Conservation (phyloP, 1,139 yeast species). For the Ashbya aceris region DNA sequence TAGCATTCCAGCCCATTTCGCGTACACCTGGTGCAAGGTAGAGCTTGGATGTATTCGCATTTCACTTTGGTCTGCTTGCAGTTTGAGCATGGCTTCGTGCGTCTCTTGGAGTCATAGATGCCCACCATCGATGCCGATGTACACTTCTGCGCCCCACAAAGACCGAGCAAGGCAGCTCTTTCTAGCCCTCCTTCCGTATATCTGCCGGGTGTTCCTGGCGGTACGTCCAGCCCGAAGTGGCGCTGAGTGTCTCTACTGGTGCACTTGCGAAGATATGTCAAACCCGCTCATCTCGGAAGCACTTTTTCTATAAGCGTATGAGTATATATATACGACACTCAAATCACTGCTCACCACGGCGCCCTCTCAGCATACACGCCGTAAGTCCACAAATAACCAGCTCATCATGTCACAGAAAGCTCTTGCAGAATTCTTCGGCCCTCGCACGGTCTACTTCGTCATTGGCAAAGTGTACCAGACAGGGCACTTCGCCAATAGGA, state of each 20-base stretch:
- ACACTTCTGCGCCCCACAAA: no score
- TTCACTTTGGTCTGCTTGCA: conserved; percentile 59
- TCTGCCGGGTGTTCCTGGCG: no score
- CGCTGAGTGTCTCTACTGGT: no score
- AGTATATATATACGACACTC: no score
- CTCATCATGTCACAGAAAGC: conserved; percentile 8
- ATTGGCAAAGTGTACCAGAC: conserved; percentile 14
- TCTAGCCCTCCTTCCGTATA: no score
- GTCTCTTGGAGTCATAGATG: conserved; percentile 13
- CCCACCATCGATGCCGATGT: neutral
- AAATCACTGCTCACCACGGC: no score
- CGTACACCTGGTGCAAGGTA: conserved; percentile 52
- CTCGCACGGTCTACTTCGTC: conserved; percentile 11
- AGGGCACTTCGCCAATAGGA: conserved; percentile 10
- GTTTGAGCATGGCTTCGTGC: conserved; percentile 49
- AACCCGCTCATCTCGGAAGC: no score
- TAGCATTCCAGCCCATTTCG: conserved; percentile 46
- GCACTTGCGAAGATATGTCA: no score
- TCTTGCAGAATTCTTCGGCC: conserved; percentile 10
- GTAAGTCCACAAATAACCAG: neutral
- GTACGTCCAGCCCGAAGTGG: no score
- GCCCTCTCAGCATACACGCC: no score
- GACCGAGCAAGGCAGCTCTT: no score
- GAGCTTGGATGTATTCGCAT: conserved; percentile 39
- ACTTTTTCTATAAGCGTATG: no score